Conservation (phyloP, 164 flowering plant species). For the Protea cynaroides region DNA sequence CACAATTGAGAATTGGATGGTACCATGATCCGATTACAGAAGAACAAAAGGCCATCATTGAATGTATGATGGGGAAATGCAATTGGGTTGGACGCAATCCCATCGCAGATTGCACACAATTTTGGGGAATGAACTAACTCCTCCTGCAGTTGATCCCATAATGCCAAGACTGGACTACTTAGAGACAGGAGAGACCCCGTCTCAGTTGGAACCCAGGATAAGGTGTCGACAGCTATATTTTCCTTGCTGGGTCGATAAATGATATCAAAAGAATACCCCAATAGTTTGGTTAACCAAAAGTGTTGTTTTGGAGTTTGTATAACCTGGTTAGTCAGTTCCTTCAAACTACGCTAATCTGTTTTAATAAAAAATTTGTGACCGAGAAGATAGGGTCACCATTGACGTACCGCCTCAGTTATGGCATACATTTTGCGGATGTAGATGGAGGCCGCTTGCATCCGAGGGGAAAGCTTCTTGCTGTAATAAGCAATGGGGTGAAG, state of each 20-base stretch:
- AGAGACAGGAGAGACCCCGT: not conserved
- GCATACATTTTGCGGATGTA: not conserved
- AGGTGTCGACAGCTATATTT: not conserved
- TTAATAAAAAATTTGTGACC: not conserved
- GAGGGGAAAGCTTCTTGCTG: no score
- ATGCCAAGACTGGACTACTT: no score
- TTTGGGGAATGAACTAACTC: no score
- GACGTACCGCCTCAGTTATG: not conserved
- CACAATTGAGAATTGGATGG: not conserved
- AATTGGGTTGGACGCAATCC: not conserved
- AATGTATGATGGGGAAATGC: no score
- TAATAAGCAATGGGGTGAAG: no score
- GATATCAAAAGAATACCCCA: not conserved
- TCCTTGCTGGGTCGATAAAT: not conserved
- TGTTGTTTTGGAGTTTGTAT: not conserved
- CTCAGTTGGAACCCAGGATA: not conserved
- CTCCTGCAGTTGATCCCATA: no score
- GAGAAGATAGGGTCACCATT: not conserved
- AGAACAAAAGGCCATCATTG: no score
- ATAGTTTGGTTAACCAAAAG: not conserved
- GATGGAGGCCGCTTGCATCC: not conserved
- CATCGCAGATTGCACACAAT: not conserved
- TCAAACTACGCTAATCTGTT: not conserved
- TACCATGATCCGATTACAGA: no score
- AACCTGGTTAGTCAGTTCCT: not conserved